Evolutionary conservation across 75 land plant species (phyloP).

Genomic region (Larix kaempferi): DNA sequence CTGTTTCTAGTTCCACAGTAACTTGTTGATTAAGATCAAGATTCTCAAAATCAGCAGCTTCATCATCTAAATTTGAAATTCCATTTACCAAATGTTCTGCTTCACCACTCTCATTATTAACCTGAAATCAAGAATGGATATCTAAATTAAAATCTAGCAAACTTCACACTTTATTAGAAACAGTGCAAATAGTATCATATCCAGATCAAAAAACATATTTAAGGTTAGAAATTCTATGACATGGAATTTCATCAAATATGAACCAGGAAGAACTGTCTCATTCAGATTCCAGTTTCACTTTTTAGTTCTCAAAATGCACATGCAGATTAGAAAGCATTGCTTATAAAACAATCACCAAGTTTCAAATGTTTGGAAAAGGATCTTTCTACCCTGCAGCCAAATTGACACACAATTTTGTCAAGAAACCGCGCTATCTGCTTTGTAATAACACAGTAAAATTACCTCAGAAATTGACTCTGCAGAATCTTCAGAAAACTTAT

Average conservation of each 20-base stretch:
- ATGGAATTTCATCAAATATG: background rate
- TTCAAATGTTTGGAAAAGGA: background rate
- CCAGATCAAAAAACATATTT: background rate
- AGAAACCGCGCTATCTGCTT: too few relatives aligned
- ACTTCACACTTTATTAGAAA: background rate
- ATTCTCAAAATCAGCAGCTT: background rate
- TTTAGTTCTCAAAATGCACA: background rate
- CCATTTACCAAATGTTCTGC: slow-evolving; percentile 1
- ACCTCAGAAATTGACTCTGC: background rate
- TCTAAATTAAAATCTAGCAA: background rate
- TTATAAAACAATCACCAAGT: background rate
- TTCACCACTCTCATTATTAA: background rate
- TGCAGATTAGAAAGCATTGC: background rate
- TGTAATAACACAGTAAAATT: background rate
- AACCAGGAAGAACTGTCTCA: background rate
- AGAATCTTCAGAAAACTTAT: background rate
- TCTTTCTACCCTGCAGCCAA: too few relatives aligned
- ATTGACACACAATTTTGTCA: too few relatives aligned
- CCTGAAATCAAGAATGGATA: background rate
- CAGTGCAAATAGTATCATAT: background rate
- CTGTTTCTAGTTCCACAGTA: background rate
- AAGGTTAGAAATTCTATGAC: background rate
- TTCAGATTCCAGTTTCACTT: background rate
- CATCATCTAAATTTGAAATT: background rate
- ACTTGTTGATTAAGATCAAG: background rate